These are phyloP conservation scores for Echeveria elegans DNA, from an alignment of 164 flowering plant genomes.

Conservation along the genomic window DNA sequence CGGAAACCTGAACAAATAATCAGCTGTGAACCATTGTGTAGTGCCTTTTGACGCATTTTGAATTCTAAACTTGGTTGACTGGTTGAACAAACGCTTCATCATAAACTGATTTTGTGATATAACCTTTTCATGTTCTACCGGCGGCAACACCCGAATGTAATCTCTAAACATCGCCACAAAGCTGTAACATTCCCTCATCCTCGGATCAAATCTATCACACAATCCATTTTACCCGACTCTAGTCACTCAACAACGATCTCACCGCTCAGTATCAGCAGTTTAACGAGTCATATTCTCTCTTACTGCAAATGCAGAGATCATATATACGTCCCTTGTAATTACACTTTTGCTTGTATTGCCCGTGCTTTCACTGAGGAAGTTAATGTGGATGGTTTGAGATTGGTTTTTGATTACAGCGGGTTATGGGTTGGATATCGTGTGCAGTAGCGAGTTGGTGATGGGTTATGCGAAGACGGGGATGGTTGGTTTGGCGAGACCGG, in stretches of 20 bases:
- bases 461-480: conserved; percentile 54
- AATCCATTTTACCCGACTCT: conserved; percentile 72
- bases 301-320: conserved; percentile 31
- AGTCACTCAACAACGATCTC: conserved; percentile 41
- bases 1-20: not conserved
- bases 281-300: conserved; percentile 35
- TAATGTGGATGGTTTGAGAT: conserved; percentile 24
- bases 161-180: conserved; percentile 39
- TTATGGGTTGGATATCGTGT: conserved; percentile 33
- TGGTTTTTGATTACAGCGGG: conserved; percentile 35
- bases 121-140: conserved; percentile 1
- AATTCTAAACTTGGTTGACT: no score
- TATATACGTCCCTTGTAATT: conserved; percentile 52
- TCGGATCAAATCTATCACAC: conserved; percentile 26
- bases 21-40: no score
- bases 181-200: conserved; percentile 44
- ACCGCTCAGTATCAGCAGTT: conserved; percentile 30
- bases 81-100: no score
- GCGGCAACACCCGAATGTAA: conserved; percentile 45
- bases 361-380: conserved; percentile 46
- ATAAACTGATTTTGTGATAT: not conserved
- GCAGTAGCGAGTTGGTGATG: conserved; percentile 54
- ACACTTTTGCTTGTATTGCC: conserved; percentile 63
- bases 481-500: conserved; percentile 39
- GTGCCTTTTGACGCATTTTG: no score